A percentile compares a stretch with the other conserved stretches of the same genome.
Conservation (phyloP, 2,329 filamentous ascomycete species). For the Alternaria sp. region DNA sequence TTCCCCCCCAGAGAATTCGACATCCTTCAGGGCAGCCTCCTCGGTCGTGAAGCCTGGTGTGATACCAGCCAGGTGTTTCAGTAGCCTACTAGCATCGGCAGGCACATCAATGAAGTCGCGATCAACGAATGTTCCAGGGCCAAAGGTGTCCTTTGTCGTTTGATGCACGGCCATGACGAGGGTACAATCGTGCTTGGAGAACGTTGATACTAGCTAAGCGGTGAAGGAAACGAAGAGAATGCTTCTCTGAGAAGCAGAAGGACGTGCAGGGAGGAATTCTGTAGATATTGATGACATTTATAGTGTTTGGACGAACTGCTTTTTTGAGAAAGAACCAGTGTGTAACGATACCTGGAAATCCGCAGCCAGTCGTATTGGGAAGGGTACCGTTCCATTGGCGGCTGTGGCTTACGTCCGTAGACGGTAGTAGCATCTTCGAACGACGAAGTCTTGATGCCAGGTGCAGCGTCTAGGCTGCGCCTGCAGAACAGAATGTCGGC, state of each 20-base stretch:
- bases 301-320: neutral
- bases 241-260: neutral
- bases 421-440: neutral
- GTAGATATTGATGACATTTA: neutral
- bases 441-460: neutral
- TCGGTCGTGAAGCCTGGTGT: constrained; percentile 53
- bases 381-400: neutral
- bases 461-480: neutral
- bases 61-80: constrained; percentile 28
- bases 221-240: neutral
- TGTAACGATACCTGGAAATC: neutral
- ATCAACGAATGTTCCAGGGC: constrained; percentile 52
- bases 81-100: constrained; percentile 12
- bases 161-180: neutral
- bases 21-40: constrained; percentile 37
- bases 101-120: constrained; percentile 46
- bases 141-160: constrained; percentile 33
- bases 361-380: neutral
- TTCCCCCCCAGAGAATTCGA: constrained; percentile 50
- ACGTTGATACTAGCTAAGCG: neutral
- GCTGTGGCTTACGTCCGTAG: neutral
- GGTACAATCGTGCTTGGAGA: neutral
- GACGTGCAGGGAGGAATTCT: neutral
- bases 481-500: neutral
- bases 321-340: neutral